Evolutionary conservation across 352 stramenopile genomes (phyloP).

Genomic region (Hyaloperonospora brassicae): DNA sequence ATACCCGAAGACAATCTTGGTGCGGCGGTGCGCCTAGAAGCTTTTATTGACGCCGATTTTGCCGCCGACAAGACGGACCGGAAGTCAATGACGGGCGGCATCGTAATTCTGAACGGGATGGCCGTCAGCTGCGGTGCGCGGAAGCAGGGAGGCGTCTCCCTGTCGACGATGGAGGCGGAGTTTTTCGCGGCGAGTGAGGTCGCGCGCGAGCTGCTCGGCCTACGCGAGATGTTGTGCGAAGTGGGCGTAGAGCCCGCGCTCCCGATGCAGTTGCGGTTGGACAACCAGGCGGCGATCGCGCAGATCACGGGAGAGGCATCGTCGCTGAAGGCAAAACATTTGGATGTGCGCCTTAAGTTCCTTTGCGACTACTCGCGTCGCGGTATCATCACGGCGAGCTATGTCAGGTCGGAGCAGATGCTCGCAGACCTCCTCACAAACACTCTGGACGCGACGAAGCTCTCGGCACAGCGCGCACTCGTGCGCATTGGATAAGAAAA

Average conservation of each 20-base stretch:
- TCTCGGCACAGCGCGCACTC: neutral
- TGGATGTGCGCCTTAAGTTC: neutral
- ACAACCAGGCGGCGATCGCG: neutral
- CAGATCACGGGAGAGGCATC: neutral
- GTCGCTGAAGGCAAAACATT: neutral
- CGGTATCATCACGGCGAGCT: neutral
- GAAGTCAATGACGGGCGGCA: neutral
- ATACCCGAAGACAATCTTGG: neutral
- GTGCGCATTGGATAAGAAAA: no score
- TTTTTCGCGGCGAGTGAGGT: neutral
- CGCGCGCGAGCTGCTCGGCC: neutral
- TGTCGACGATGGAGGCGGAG: neutral
- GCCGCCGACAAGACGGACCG: neutral
- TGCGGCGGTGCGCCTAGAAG: neutral
- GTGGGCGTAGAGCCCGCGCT: neutral
- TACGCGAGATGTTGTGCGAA: neutral
- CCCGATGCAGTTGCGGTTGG: neutral
- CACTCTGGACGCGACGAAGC: neutral
- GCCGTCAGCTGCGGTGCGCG: neutral
- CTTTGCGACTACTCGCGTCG: neutral
- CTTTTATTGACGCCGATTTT: neutral
- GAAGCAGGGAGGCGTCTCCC: neutral
- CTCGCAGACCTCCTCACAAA: neutral
- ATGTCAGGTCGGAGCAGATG: slow-evolving; percentile 1
- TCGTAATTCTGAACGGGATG: neutral